These are phyloP conservation scores for Pinus tabuliformis DNA, from an alignment of 75 land plant genomes.

Conservation along the genomic window DNA sequence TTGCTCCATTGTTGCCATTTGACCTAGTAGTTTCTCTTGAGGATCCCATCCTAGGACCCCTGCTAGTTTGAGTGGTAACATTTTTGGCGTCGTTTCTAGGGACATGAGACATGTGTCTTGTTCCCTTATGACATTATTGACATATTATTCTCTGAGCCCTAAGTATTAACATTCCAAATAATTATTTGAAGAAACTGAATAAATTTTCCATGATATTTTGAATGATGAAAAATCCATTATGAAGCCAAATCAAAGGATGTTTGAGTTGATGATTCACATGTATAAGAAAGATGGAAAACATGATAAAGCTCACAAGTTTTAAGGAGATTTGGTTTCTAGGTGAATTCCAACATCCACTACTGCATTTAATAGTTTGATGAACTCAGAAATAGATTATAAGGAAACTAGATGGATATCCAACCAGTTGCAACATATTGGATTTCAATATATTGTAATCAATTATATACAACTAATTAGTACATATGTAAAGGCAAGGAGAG, in stretches of 20 bases:
- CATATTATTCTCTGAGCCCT: too few species aligned
- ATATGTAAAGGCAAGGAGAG: constrained; percentile 88
- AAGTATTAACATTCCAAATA: too few species aligned
- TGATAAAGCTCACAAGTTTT: constrained; percentile 63
- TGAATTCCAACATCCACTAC: constrained; percentile 66
- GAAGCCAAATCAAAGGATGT: constrained; percentile 91
- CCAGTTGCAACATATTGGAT: constrained; percentile 88
- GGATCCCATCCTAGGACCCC: too few species aligned
- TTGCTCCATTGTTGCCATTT: too few species aligned
- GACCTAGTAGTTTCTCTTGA: too few species aligned
- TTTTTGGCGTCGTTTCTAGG: too few species aligned
- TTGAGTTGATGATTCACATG: constrained; percentile 94
- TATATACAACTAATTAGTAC: constrained; percentile 83
- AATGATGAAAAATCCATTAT: constrained; percentile 42
- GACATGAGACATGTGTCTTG: too few species aligned
- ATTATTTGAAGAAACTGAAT: constrained; percentile 77
- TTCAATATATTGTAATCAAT: constrained; percentile 85
- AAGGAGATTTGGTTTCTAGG: constrained; percentile 63
- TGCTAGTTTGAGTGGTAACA: too few species aligned
- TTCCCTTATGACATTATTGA: too few species aligned
- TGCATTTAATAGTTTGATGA: constrained; percentile 88
- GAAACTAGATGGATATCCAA: constrained; percentile 82
- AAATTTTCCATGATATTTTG: constrained; percentile 59
- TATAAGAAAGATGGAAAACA: constrained; percentile 75
- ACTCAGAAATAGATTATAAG: constrained; percentile 68